phyloP scores from a whole-genome alignment of 345 rosid genomes.

The Eutrema japonicum region DNA sequence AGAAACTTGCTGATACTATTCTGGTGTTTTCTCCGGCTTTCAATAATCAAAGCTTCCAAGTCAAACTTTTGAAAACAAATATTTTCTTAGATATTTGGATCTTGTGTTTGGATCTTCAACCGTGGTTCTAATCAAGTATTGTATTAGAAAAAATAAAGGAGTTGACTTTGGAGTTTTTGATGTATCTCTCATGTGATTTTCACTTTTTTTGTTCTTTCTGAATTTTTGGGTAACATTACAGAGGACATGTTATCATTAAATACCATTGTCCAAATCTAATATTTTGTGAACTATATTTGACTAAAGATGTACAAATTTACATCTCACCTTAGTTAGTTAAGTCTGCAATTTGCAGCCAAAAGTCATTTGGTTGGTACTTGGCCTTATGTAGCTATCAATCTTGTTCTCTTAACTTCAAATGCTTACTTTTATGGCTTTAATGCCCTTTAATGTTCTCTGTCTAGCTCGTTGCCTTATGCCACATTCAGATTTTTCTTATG shows the following conservation, averaged over 20 bases:
- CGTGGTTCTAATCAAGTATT: slow-evolving; percentile 7
- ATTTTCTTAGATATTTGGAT: slow-evolving; percentile 14
- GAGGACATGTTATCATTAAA: not conserved
- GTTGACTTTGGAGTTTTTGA: slow-evolving; percentile 35
- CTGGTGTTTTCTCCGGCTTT: not conserved
- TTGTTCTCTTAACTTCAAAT: slow-evolving; percentile 12
- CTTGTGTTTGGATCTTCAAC: slow-evolving; percentile 32
- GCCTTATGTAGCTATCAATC: slow-evolving; percentile 16
- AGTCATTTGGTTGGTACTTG: slow-evolving; percentile 19
- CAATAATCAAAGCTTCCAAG: slow-evolving; percentile 9
- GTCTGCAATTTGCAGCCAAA: slow-evolving; percentile 9
- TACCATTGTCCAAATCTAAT: not conserved
- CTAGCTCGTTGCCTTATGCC: not conserved
- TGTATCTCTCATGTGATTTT: slow-evolving; percentile 18
- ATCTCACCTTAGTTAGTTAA: slow-evolving; percentile 2
- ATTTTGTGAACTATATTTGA: not conserved
- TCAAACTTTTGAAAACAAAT: slow-evolving; percentile 2
- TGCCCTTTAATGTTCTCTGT: slow-evolving; percentile 8
- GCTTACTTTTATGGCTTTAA: not conserved
- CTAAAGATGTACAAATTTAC: not conserved
- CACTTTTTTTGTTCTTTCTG: not conserved
- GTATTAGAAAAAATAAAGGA: not conserved
- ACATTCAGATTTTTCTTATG: not conserved
- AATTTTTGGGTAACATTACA: not conserved
- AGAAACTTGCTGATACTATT: slow-evolving; percentile 14